Conservation (phyloP, 345 rosid species). For the Aurinia saxatilis region DNA sequence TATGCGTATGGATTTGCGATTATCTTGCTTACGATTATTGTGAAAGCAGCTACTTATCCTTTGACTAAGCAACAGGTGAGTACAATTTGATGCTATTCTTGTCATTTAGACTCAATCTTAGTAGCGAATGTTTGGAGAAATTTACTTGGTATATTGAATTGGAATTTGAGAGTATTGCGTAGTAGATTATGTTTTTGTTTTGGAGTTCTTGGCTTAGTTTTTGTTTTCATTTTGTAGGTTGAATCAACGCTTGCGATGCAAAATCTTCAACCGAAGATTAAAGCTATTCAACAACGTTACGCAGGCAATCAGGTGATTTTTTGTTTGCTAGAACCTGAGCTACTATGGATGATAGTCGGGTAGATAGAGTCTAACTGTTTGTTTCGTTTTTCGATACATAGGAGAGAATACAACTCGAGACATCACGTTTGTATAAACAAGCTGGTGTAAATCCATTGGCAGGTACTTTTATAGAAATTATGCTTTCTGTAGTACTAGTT, state of each 20-base stretch:
- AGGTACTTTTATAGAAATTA: constrained; percentile 37
- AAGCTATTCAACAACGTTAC: constrained; percentile 98
- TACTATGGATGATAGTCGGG: not conserved
- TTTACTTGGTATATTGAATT: no score
- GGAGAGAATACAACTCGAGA: constrained; percentile 97
- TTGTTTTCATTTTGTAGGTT: constrained; percentile 40
- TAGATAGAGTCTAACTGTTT: not conserved
- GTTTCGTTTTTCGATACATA: constrained; percentile 19
- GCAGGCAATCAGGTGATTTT: constrained; percentile 80
- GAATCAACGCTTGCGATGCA: constrained; percentile 98
- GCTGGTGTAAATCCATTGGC: constrained; percentile 98
- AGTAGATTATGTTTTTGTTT: not conserved
- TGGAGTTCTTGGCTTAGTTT: not conserved
- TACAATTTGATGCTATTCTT: not conserved
- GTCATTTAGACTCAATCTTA: not conserved
- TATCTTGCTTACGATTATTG: constrained; percentile 79
- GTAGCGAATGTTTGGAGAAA: not conserved
- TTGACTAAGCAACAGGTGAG: constrained; percentile 87
- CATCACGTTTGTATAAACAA: constrained; percentile 81
- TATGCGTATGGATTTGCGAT: constrained; percentile 92
- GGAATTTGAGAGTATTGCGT: not conserved
- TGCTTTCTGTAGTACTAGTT: not conserved
- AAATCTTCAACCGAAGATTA: constrained; percentile 91
- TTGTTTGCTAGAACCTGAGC: not conserved
- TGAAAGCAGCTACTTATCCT: constrained; percentile 72